Base-by-base conservation (phyloP, 192 early-diverging fungal genomes). In the Coemansia erecta region DNA sequence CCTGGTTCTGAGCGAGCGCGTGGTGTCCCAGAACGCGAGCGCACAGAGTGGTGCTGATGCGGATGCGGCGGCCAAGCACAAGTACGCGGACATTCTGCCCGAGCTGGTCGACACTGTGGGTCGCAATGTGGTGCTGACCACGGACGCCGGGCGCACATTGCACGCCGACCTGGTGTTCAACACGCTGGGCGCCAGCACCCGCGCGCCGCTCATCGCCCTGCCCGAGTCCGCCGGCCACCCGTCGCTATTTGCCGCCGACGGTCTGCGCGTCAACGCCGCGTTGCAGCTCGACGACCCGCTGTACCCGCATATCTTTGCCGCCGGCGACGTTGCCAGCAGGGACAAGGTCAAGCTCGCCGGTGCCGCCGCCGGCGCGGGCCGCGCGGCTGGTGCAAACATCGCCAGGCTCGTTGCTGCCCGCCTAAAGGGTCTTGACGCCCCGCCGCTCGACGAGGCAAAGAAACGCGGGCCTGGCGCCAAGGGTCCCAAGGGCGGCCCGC, bases 301-400 rank as follows among this genome's bases (percentile, higher is more conserved):
- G 2, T 85, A 84, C 68, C 83, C 80, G 3, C 72, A 92, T 58
- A 86, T 94, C 41, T 94, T 87, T 69, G 85, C 89, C 8, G 73
- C 80, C 5, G 92, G 92, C 17, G 92, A 94, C 65, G 83, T 91
- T 17, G 72, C 68, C 24, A 82, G 80, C 59, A 60, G 33, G 3
- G 66, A 58, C 3, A 21, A 60, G 24, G 64, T 72, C 31, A 81
- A 81, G 39, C 49, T 70, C 13, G 79, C 73, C 23, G 66, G 70
- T 1, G 53, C 64, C 12, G 79, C 79, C 8, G 35, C 66, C 15
- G 47, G 37, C 12, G 61, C 63, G 4, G 79, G 72, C 10, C 21
- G 52, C 15, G 9, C 55, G 35, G 73, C 79, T 11, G 79, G 63
- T 0, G 42, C 48, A 7, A 72, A 69, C 42, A 63, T 81, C 33